A percentile compares a stretch with the other conserved stretches of the same genome.
These are phyloP conservation scores for Lactuca sativa DNA, from an alignment of 129 eudicot species.

Conservation along the genomic window DNA sequence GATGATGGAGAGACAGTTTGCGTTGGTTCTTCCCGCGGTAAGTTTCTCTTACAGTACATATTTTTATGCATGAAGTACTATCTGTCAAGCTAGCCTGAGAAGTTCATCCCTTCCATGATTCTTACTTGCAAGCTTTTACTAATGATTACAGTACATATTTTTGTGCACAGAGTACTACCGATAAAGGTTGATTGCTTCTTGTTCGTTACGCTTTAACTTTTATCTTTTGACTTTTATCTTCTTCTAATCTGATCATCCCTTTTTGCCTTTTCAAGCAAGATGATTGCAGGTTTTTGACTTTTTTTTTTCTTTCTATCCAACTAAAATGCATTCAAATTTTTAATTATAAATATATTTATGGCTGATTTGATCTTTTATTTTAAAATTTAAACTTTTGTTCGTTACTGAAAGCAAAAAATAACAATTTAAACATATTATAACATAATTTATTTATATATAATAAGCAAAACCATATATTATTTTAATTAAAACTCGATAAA, in stretches of 20 bases:
- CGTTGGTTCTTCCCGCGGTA: conserved; percentile 20
- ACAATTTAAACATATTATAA: background rate
- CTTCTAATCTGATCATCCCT: background rate
- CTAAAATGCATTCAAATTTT: too few relatives aligned
- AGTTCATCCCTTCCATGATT: background rate
- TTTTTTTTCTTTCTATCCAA: too few relatives aligned
- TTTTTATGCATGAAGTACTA: background rate
- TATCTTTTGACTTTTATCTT: background rate
- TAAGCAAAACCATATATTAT: too few relatives aligned
- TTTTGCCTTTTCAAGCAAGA: too few relatives aligned
- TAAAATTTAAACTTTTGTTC: too few relatives aligned
- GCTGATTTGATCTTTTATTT: too few relatives aligned
- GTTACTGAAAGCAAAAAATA: too few relatives aligned
- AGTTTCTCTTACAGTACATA: background rate
- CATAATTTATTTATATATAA: too few relatives aligned
- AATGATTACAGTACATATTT: background rate
- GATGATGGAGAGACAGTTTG: background rate
- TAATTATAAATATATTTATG: too few relatives aligned
- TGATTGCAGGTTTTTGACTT: too few relatives aligned
- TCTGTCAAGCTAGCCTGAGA: background rate
- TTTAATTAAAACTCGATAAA: too few relatives aligned
- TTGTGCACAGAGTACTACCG: background rate
- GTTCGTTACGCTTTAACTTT: conserved; percentile 13
- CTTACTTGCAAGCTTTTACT: too few relatives aligned
- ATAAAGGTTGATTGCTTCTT: background rate